Percentiles rank a stretch among this genome's conserved stretches.
Conservation (phyloP, 2,329 filamentous ascomycete genomes). For the Claviceps lovelessii region DNA sequence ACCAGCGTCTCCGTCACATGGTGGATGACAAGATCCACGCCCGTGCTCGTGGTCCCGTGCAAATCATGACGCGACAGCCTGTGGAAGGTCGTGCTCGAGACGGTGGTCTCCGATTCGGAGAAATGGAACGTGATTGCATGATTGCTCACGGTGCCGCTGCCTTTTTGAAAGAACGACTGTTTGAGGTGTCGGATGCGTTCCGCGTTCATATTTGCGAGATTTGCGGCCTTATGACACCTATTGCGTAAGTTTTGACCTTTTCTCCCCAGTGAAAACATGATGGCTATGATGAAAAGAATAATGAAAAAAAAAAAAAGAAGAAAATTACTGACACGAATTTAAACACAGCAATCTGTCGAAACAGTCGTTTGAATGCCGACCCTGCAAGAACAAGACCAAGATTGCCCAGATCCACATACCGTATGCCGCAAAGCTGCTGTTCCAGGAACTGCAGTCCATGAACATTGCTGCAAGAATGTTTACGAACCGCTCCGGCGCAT, state of each 20-base stretch:
- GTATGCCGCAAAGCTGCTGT: conserved; percentile 92
- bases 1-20: conserved; percentile 97
- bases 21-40: conserved; percentile 99
- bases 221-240: conserved; percentile 95
- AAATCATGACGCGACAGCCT: conserved; percentile 93
- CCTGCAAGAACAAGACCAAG: conserved; percentile 98
- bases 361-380: conserved; percentile 88
- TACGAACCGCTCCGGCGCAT: conserved; percentile 66
- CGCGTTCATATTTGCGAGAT: conserved; percentile 97
- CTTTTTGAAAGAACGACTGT: conserved; percentile 93
- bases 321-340: conserved; percentile 18
- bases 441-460: conserved; percentile 97
- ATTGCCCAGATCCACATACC: conserved; percentile 97
- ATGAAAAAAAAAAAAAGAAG: not conserved
- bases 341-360: conserved; percentile 69
- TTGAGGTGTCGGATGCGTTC: conserved; percentile 96
- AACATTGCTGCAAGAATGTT: conserved; percentile 98
- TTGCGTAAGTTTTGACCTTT: conserved; percentile 83
- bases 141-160: conserved; percentile 97
- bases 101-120: conserved; percentile 96
- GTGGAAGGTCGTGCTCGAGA: conserved; percentile 97
- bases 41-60: conserved; percentile 88
- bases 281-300: not conserved
- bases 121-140: conserved; percentile 99
- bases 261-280: no score